Conservation (phyloP, 306 rosid species). For the Abrus precatorius region DNA sequence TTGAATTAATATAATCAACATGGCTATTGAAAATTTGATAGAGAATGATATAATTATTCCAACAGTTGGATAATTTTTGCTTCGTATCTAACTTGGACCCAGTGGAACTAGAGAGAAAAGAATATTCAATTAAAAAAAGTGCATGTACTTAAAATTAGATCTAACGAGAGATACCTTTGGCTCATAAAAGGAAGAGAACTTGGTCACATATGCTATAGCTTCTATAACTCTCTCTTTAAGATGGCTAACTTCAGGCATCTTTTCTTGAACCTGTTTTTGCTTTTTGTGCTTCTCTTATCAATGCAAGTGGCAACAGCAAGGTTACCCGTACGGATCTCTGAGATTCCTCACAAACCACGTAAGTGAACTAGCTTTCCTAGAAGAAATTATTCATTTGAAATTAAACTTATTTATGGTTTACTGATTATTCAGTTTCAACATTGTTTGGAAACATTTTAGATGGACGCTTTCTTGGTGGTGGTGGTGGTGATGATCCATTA, state of each 20-base stretch:
- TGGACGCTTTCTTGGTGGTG: not conserved
- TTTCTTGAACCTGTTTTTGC: not conserved
- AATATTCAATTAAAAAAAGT: no score
- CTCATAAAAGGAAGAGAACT: no score
- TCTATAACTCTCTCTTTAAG: not conserved
- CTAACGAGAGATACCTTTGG: no score
- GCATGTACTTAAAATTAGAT: no score
- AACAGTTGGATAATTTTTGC: no score
- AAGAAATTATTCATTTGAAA: not conserved
- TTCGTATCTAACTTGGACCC: no score
- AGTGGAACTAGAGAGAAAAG: no score
- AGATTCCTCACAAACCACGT: slow-evolving; percentile 12
- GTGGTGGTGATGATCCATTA: not conserved
- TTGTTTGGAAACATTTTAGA: not conserved
- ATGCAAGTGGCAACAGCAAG: slow-evolving; percentile 20
- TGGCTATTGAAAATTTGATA: no score
- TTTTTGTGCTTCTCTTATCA: slow-evolving; percentile 25
- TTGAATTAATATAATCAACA: no score
- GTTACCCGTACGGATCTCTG: not conserved
- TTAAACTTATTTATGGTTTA: not conserved
- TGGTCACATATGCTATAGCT: not conserved
- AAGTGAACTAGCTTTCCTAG: not conserved
- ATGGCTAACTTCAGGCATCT: not conserved
- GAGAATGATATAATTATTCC: no score
- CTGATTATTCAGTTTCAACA: not conserved